phyloP scores from a whole-genome alignment of 345 rosid species.

The Angophora floribunda region DNA sequence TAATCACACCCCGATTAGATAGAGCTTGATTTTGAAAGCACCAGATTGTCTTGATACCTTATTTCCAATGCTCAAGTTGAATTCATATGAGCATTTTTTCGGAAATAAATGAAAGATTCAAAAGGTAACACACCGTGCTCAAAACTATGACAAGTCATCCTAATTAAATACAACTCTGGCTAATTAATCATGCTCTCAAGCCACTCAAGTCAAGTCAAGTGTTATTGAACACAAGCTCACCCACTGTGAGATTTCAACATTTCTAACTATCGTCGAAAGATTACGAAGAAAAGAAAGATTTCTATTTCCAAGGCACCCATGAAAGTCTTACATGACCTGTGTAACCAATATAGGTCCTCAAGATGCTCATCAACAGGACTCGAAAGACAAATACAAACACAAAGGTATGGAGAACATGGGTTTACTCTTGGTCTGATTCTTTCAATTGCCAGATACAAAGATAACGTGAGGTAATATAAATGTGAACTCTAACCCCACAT shows the following conservation, averaged over 20 bases:
- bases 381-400: background rate
- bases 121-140: background rate
- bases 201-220: background rate
- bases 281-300: no score
- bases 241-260: background rate
- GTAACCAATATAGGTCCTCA: background rate
- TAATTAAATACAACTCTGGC: background rate
- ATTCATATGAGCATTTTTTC: background rate
- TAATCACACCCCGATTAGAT: rapidly evolving
- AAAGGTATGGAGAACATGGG: background rate
- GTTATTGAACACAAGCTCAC: background rate
- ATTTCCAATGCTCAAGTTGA: background rate
- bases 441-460: background rate
- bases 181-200: background rate
- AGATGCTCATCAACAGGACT: background rate
- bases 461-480: background rate
- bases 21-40: background rate
- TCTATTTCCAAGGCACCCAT: background rate
- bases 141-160: background rate
- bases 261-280: no score
- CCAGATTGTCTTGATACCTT: background rate
- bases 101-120: background rate
- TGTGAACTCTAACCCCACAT: background rate
- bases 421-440: background rate
- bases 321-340: background rate